A percentile compares a stretch with the other conserved stretches of the same genome.
phyloP scores from a whole-genome alignment of 345 rosid species.

The Aethionema arabicum region DNA sequence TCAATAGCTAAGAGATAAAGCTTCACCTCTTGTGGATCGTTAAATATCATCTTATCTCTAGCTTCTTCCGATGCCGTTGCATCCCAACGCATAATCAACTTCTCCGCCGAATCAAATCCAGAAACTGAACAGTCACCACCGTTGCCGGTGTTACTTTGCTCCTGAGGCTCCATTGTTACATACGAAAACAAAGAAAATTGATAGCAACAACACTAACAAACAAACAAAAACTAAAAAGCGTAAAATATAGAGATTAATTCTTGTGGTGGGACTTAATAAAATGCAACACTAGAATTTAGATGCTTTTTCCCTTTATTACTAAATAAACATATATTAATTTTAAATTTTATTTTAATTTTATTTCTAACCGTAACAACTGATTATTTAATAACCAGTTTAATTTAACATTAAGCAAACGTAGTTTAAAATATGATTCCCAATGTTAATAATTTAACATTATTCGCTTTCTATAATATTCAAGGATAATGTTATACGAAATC shows the following conservation, averaged over 20 bases:
- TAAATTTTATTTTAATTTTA: background rate
- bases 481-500: too few relatives aligned
- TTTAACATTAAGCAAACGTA: too few relatives aligned
- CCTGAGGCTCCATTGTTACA: constrained; percentile 63
- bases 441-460: too few relatives aligned
- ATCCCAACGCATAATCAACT: constrained; percentile 85
- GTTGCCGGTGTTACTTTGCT: constrained; percentile 20
- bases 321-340: constrained; percentile 6
- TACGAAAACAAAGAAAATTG: constrained; percentile 6
- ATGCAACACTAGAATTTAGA: constrained; percentile 15
- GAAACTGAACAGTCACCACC: constrained; percentile 31
- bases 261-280: constrained; percentile 3
- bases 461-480: too few relatives aligned
- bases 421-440: too few relatives aligned
- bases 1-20: constrained; percentile 87
- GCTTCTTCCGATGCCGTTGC: constrained; percentile 87
- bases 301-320: background rate
- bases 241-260: constrained; percentile 9
- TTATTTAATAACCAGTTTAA: too few relatives aligned
- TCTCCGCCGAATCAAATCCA: constrained; percentile 63
- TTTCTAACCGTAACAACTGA: too few relatives aligned
- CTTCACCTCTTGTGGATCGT: constrained; percentile 72
- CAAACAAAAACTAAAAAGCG: constrained; percentile 12
- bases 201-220: background rate
- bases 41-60: constrained; percentile 78